These are phyloP conservation scores for Ceratocystis colombiana DNA, from an alignment of 2,329 filamentous ascomycete genomes.

Conservation along the genomic window DNA sequence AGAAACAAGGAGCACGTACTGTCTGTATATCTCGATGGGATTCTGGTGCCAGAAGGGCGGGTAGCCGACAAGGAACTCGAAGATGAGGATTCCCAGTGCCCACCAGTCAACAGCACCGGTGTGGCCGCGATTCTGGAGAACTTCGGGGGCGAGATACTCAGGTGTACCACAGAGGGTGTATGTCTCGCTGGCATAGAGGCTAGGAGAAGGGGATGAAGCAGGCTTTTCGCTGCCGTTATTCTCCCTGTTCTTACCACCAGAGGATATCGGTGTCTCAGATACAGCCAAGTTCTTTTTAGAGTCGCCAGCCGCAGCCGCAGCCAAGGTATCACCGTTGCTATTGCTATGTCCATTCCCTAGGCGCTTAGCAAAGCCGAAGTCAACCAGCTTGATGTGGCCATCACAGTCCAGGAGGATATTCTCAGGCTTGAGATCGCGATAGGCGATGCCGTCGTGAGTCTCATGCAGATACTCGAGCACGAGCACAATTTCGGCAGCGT, in stretches of 20 bases:
- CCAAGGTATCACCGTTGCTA: too few relatives aligned
- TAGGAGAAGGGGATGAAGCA: not conserved
- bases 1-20: conserved; percentile 38
- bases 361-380: conserved; percentile 78
- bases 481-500: conserved; percentile 72
- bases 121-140: conserved; percentile 72
- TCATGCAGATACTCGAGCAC: conserved; percentile 75
- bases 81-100: conserved; percentile 74
- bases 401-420: conserved; percentile 69
- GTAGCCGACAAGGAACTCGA: conserved; percentile 75
- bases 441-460: conserved; percentile 64
- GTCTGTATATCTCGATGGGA: conserved; percentile 77
- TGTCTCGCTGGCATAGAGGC: conserved; percentile 51
- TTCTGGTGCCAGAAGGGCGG: conserved; percentile 83
- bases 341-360: conserved; percentile 39
- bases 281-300: not conserved
- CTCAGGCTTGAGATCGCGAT: conserved; percentile 73
- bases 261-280: not conserved
- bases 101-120: conserved; percentile 76
- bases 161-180: conserved; percentile 78
- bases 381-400: conserved; percentile 71
- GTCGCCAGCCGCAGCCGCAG: not conserved
- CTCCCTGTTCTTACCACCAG: not conserved
- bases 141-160: conserved; percentile 74
- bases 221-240: too few relatives aligned